These are phyloP conservation scores for Cyphellophora attinorum DNA, from an alignment of 2,329 filamentous ascomycete genomes.

Conservation along the genomic window DNA sequence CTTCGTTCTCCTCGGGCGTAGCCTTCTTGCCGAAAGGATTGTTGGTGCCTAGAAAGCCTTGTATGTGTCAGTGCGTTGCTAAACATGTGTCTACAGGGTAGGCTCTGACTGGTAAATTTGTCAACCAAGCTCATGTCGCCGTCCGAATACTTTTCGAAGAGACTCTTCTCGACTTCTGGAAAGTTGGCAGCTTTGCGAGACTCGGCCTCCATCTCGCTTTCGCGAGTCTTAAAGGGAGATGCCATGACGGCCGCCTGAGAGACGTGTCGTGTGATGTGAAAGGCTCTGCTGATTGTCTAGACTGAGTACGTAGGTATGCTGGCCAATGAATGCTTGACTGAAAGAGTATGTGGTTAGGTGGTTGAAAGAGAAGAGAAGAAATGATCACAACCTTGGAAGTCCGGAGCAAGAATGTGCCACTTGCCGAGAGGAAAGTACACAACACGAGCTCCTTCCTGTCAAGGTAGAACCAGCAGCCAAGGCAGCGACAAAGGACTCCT, in stretches of 20 bases:
- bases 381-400: too few species aligned
- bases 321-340: too few species aligned
- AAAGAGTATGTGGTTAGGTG: too few species aligned
- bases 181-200: constrained; percentile 20
- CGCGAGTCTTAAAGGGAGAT: not conserved
- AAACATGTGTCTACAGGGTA: too few species aligned
- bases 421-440: too few species aligned
- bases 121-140: constrained; percentile 18
- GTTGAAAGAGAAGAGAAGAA: too few species aligned
- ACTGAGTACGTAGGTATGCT: too few species aligned
- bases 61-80: too few species aligned
- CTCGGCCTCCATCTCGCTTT: constrained; percentile 18
- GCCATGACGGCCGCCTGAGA: not conserved
- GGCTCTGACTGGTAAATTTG: constrained; percentile 15
- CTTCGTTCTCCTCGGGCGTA: constrained; percentile 54
- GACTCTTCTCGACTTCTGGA: constrained; percentile 12
- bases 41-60: constrained; percentile 24
- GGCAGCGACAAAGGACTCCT: too few species aligned
- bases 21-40: constrained; percentile 54
- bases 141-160: constrained; percentile 17
- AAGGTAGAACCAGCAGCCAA: too few species aligned
- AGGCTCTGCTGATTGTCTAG: not conserved
- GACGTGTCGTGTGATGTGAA: not conserved
- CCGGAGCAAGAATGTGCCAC: too few species aligned
- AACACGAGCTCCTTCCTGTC: too few species aligned